These are phyloP conservation scores for Lichtheimia ornata DNA, from an alignment of 371 early-diverging fungal species.

Conservation along the genomic window DNA sequence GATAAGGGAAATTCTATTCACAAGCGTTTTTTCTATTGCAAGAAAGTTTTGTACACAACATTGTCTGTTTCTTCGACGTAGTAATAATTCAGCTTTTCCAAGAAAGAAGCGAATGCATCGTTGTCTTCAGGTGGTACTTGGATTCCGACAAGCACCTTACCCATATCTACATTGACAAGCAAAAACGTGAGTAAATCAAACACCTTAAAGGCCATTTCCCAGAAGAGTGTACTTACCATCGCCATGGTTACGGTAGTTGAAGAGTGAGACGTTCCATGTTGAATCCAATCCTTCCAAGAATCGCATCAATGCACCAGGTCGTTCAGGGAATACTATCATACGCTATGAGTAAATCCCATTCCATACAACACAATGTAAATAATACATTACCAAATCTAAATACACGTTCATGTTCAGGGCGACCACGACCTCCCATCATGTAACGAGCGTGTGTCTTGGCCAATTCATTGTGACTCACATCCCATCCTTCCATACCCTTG, in stretches of 20 bases:
- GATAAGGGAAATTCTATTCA: too few species aligned
- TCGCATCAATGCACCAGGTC: constrained; percentile 87
- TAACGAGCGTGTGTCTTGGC: constrained; percentile 94
- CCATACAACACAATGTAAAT: not conserved
- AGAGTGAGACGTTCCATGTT: constrained; percentile 90
- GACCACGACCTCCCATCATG: constrained; percentile 83
- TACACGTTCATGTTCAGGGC: constrained; percentile 82
- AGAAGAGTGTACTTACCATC: constrained; percentile 58
- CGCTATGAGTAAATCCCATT: not conserved
- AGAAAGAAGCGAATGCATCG: constrained; percentile 66
- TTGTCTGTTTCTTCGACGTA: constrained; percentile 91
- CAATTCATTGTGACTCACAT: constrained; percentile 90
- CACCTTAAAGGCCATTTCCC: not conserved
- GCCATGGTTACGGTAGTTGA: constrained; percentile 96
- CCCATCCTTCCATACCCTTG: constrained; percentile 71
- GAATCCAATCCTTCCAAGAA: constrained; percentile 79
- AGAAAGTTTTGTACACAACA: constrained; percentile 79
- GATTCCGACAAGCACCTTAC: constrained; percentile 89
- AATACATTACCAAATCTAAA: constrained; percentile 73
- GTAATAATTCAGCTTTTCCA: constrained; percentile 77
- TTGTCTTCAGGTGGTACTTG: constrained; percentile 79
- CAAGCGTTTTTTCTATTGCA: constrained; percentile 19
- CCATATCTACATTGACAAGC: constrained; percentile 67
- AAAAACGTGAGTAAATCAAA: not conserved
- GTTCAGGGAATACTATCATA: constrained; percentile 85